phyloP scores from a whole-genome alignment of 805 yeast genomes.

The Candida pini region DNA sequence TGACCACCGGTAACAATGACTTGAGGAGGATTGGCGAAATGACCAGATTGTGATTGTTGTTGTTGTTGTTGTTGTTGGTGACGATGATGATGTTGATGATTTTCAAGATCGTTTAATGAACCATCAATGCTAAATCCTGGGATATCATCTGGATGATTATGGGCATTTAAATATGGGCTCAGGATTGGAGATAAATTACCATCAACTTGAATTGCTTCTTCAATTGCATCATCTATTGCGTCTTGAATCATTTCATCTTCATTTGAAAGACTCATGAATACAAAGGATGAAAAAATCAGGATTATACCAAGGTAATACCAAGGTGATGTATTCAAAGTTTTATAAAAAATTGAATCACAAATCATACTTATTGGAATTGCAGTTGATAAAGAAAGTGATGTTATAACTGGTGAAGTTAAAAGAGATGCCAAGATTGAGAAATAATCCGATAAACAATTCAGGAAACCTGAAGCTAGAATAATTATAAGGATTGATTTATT shows the following conservation, averaged over 20 bases:
- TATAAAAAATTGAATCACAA: conserved; percentile 36
- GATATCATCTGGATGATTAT: conserved; percentile 12
- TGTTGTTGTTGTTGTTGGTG: no score
- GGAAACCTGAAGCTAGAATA: conserved; percentile 36
- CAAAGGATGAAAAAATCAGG: conserved; percentile 40
- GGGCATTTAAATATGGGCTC: conserved; percentile 32
- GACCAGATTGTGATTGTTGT: background rate
- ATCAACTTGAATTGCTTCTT: conserved; percentile 41
- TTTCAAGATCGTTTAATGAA: background rate
- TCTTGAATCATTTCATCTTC: conserved; percentile 41
- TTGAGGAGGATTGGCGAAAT: conserved; percentile 11
- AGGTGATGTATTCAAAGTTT: conserved; percentile 26
- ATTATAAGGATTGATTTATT: conserved; percentile 28
- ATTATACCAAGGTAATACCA: conserved; percentile 42
- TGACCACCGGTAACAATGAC: conserved; percentile 30
- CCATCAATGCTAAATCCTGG: conserved; percentile 22
- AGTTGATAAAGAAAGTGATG: conserved; percentile 45
- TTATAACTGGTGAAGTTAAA: conserved; percentile 48
- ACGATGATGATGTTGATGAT: conserved; percentile 4
- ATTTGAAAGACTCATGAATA: conserved; percentile 39
- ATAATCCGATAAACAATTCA: conserved; percentile 45
- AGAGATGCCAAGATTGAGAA: conserved; percentile 45
- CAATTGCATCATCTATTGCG: conserved; percentile 43
- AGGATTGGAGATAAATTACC: conserved; percentile 41
- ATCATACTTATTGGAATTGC: conserved; percentile 48